phyloP scores from a whole-genome alignment of 345 rosid genomes.

The Eucalyptus sp. region DNA sequence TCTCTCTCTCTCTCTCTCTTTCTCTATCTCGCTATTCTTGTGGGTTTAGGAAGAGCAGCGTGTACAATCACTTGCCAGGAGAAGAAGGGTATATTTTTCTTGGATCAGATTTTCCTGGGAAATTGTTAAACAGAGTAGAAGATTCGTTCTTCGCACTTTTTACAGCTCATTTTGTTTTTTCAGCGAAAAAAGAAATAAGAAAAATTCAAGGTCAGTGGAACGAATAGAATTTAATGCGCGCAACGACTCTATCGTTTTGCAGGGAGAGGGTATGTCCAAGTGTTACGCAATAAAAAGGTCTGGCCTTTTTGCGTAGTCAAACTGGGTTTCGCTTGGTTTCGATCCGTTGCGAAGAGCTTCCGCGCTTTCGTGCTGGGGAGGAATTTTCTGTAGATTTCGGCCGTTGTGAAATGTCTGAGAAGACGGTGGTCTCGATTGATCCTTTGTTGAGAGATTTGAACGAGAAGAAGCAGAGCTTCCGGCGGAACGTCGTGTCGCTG shows the following conservation, averaged over 20 bases:
- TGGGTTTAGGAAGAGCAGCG: background rate
- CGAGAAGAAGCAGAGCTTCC: slow-evolving; percentile 88
- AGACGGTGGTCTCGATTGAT: slow-evolving; percentile 27
- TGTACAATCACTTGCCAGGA: background rate
- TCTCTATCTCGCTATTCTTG: background rate
- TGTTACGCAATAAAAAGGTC: background rate
- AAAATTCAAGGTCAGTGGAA: background rate
- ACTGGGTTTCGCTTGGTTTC: background rate
- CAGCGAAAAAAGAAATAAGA: background rate
- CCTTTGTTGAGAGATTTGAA: slow-evolving; percentile 83
- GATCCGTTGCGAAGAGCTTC: background rate
- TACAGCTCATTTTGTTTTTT: background rate
- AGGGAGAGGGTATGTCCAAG: background rate
- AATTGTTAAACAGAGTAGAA: background rate
- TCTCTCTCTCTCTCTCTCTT: background rate
- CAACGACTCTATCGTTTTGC: background rate
- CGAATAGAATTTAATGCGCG: background rate
- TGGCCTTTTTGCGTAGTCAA: background rate
- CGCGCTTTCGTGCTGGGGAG: background rate
- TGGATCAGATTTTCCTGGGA: background rate
- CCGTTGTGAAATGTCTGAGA: slow-evolving; percentile 18
- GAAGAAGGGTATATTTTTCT: background rate
- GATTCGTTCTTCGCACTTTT: background rate
- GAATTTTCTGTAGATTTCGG: background rate
- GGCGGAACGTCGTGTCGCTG: slow-evolving; percentile 79